phyloP scores from a whole-genome alignment of 306 rosid genomes.

The Trifolium pratense region DNA sequence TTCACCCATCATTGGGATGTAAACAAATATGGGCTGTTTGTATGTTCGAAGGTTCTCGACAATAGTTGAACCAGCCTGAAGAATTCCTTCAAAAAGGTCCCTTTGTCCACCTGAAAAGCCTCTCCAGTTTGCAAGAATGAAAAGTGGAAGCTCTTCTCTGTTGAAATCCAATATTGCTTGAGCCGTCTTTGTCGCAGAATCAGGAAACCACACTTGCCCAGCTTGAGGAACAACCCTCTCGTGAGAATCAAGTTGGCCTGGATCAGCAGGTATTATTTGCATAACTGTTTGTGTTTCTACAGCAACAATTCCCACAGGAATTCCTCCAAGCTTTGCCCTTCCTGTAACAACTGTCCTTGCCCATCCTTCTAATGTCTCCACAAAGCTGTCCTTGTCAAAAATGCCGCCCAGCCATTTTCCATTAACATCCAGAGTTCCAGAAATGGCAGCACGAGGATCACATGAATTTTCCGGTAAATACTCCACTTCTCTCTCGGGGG shows the following conservation, averaged over 20 bases:
- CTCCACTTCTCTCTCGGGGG: conserved; percentile 87
- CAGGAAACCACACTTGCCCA: conserved; percentile 99
- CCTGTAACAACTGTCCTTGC: conserved; percentile 98
- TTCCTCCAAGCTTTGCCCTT: conserved; percentile 99
- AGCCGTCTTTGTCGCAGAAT: conserved; percentile 93
- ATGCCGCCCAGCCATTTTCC: conserved; percentile 95
- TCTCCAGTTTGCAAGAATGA: conserved; percentile 97
- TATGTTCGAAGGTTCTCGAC: conserved; percentile 98
- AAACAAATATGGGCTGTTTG: conserved; percentile 90
- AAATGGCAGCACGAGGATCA: conserved; percentile 95
- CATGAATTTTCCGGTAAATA: conserved; percentile 89
- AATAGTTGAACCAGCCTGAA: conserved; percentile 99
- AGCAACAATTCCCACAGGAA: conserved; percentile 93
- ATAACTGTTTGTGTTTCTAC: conserved; percentile 96
- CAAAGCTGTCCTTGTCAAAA: conserved; percentile 94
- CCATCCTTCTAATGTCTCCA: conserved; percentile 99
- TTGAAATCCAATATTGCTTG: conserved; percentile 93
- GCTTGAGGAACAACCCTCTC: conserved; percentile 99
- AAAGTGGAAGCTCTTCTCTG: conserved; percentile 95
- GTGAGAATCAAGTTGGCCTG: conserved; percentile 96
- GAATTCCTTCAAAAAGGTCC: conserved; percentile 98
- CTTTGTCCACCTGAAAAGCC: conserved; percentile 99
- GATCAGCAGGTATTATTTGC: conserved; percentile 99
- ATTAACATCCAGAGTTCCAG: conserved; percentile 62
- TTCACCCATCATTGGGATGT: conserved; percentile 98